Evolutionary conservation across 2,329 filamentous ascomycete genomes (phyloP).

Genomic region (Xylariaceae sp.): DNA sequence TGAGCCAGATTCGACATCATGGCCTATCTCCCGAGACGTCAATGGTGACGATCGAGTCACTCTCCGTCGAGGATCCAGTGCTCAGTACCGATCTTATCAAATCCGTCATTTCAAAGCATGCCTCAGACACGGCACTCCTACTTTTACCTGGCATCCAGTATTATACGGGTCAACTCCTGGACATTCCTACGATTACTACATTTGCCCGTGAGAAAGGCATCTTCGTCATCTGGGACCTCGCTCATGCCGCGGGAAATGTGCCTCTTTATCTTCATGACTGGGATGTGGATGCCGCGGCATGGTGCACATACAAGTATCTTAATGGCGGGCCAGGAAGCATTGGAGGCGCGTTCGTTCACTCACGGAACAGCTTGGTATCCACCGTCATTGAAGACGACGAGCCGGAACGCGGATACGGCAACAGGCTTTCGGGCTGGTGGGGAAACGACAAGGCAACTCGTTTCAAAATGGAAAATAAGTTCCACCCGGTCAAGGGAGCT

Average conservation of each 20-base stretch:
- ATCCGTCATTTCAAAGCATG: conserved; percentile 64
- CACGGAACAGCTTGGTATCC: conserved; percentile 53
- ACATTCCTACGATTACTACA: conserved; percentile 69
- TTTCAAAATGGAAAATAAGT: conserved; percentile 75
- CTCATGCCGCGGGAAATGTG: conserved; percentile 76
- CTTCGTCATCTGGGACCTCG: conserved; percentile 75
- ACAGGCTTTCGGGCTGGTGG: conserved; percentile 77
- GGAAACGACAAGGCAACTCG: conserved; percentile 67
- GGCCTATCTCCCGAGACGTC: conserved; percentile 60
- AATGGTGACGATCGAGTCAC: conserved; percentile 65
- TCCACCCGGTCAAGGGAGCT: conserved; percentile 69
- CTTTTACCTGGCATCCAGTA: conserved; percentile 77
- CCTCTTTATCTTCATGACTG: conserved; percentile 70
- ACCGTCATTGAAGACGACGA: conserved; percentile 31
- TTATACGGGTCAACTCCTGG: conserved; percentile 76
- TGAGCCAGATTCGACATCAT: conserved; percentile 72
- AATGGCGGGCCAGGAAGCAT: conserved; percentile 75
- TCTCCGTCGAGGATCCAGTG: conserved; percentile 46
- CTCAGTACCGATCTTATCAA: conserved; percentile 67
- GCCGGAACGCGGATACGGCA: conserved; percentile 39
- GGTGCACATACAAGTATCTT: conserved; percentile 84
- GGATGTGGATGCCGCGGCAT: conserved; percentile 74
- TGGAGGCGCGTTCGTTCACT: conserved; percentile 71
- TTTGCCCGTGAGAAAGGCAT: conserved; percentile 66
- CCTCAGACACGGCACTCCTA: conserved; percentile 64